phyloP scores from a whole-genome alignment of 495 filamentous ascomycete genomes.

The Neurospora sp. region DNA sequence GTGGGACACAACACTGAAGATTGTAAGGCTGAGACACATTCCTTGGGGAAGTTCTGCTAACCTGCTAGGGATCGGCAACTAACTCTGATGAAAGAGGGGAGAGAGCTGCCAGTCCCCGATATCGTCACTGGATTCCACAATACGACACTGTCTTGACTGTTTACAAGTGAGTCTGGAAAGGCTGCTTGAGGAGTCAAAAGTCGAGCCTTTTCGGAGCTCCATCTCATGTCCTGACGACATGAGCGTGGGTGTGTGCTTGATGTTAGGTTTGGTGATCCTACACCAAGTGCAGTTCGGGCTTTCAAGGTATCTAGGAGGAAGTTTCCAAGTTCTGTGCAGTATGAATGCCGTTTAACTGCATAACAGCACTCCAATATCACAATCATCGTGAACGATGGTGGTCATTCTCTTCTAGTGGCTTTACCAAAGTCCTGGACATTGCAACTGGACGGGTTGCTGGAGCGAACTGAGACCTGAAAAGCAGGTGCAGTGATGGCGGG shows the following conservation, averaged over 20 bases:
- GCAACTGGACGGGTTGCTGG: background rate
- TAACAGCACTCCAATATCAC: background rate
- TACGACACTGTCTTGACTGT: background rate
- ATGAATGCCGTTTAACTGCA: background rate
- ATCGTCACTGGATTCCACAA: background rate
- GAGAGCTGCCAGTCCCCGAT: background rate
- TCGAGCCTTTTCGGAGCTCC: background rate
- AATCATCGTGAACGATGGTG: background rate
- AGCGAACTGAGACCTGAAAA: background rate
- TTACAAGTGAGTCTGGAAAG: background rate
- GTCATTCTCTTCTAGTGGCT: background rate
- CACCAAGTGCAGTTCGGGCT: background rate
- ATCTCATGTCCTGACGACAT: background rate
- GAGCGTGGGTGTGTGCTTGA: background rate
- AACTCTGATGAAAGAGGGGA: background rate
- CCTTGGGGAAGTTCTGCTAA: background rate
- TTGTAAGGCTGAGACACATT: background rate
- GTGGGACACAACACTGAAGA: background rate
- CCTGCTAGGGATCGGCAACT: background rate
- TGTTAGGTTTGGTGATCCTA: background rate
- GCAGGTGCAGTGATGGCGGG: background rate
- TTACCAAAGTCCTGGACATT: background rate
- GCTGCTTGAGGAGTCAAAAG: background rate
- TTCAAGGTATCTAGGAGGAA: background rate
- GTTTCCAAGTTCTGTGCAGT: background rate